These are phyloP conservation scores for Orobanche coerulescens DNA, from an alignment of 257 asterid species.

Conservation along the genomic window DNA sequence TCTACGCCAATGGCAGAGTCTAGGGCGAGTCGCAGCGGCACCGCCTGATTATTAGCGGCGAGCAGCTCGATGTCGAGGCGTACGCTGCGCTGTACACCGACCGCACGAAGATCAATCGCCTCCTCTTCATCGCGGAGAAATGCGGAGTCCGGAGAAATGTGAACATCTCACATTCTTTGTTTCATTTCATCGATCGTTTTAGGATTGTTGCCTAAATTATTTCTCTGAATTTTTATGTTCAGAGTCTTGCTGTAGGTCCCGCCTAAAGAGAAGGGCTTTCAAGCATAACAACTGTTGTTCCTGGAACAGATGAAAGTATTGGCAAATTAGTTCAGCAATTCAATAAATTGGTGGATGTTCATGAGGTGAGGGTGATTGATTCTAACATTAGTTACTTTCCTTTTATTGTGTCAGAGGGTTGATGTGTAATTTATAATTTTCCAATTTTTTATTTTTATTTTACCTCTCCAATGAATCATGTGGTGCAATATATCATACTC, in stretches of 20 bases:
- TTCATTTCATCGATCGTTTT: background rate
- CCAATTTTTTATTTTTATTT: background rate
- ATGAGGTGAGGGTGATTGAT: conserved; percentile 44
- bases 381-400: background rate
- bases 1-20: conserved; percentile 51
- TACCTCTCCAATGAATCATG: background rate
- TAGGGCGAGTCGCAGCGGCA: conserved; percentile 44
- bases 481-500: background rate
- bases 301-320: conserved; percentile 75
- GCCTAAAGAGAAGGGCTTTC: conserved; percentile 74
- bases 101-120: conserved; percentile 73
- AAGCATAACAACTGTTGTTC: conserved; percentile 86
- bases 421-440: background rate
- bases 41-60: conserved; percentile 77
- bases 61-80: conserved; percentile 84
- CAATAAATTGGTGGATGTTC: conserved; percentile 66
- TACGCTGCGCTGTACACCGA: conserved; percentile 80
- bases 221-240: conserved; percentile 26
- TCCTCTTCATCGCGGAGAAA: conserved; percentile 56
- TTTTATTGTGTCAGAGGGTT: background rate
- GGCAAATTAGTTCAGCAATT: conserved; percentile 69
- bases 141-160: conserved; percentile 48
- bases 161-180: too few species aligned
- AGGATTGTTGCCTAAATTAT: conserved; percentile 13
- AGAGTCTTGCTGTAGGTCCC: conserved; percentile 94